Evolutionary conservation across 257 asterid genomes (phyloP).

Genomic region (Henckelia pumila): DNA sequence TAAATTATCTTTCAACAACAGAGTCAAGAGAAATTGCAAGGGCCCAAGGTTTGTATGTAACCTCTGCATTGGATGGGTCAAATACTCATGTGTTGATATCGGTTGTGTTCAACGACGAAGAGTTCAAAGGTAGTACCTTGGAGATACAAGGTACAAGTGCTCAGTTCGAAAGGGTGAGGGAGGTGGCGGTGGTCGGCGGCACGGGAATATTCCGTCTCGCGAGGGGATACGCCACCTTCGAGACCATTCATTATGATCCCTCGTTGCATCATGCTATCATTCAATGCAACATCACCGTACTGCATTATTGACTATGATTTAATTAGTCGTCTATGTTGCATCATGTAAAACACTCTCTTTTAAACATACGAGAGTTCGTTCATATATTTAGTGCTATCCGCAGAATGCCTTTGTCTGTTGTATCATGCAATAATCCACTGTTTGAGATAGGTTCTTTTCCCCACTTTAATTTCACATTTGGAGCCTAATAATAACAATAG

Average conservation of each 20-base stretch:
- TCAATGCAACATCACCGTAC: background rate
- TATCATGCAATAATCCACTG: too few species aligned
- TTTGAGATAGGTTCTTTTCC: too few species aligned
- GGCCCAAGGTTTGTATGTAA: background rate
- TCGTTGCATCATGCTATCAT: background rate
- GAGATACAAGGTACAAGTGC: background rate
- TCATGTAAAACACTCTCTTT: background rate
- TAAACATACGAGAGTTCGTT: too few species aligned
- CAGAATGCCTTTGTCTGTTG: too few species aligned
- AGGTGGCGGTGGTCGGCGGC: background rate
- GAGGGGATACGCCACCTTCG: background rate
- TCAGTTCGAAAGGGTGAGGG: background rate
- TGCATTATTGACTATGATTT: background rate
- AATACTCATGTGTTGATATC: background rate
- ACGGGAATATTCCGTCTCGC: background rate
- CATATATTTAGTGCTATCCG: too few species aligned
- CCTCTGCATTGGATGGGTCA: background rate
- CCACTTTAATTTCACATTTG: background rate
- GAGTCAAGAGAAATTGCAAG: background rate
- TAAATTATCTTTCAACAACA: background rate
- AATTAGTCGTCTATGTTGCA: too few species aligned
- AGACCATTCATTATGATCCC: background rate
- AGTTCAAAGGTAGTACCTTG: background rate
- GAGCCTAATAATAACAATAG: too few species aligned
- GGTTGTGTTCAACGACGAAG: background rate